Percentiles rank a stretch among this genome's conserved stretches.
Evolutionary conservation across 345 rosid genomes (phyloP).

Genomic region (Turritis glabra): DNA sequence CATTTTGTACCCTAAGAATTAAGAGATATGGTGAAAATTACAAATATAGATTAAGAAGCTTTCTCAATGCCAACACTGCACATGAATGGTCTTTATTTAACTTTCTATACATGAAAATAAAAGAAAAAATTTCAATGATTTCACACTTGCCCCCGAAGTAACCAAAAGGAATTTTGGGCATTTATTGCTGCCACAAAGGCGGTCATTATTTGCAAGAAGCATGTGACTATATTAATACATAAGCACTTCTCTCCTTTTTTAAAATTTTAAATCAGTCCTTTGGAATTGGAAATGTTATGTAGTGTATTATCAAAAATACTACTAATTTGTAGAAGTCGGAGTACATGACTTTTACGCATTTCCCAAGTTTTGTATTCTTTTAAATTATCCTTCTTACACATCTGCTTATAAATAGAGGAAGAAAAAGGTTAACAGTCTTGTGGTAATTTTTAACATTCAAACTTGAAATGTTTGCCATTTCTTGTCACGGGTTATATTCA

Average conservation of each 20-base stretch:
- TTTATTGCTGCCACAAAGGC: conserved; percentile 32
- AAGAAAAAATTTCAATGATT: conserved; percentile 1
- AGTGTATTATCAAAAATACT: not conserved
- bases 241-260: conserved; percentile 25
- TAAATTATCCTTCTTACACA: not conserved
- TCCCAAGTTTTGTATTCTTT: not conserved
- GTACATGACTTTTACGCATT: not conserved
- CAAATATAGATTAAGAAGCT: too few species aligned
- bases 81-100: conserved; percentile 25
- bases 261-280: conserved; percentile 14
- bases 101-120: not conserved
- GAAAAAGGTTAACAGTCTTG: not conserved
- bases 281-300: not conserved
- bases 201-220: conserved; percentile 37
- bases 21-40: too few species aligned
- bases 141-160: conserved; percentile 27
- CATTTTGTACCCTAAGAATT: too few species aligned
- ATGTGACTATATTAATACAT: conserved; percentile 34
- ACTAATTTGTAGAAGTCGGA: not conserved
- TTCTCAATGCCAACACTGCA: conserved; percentile 26
- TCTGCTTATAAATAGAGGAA: not conserved
- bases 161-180: conserved; percentile 12
- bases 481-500: conserved; percentile 21
- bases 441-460: conserved; percentile 10
- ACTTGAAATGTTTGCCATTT: conserved; percentile 24